Conservation (phyloP, 176 grass and related monocot species). For the Oropetium thomaeum region DNA sequence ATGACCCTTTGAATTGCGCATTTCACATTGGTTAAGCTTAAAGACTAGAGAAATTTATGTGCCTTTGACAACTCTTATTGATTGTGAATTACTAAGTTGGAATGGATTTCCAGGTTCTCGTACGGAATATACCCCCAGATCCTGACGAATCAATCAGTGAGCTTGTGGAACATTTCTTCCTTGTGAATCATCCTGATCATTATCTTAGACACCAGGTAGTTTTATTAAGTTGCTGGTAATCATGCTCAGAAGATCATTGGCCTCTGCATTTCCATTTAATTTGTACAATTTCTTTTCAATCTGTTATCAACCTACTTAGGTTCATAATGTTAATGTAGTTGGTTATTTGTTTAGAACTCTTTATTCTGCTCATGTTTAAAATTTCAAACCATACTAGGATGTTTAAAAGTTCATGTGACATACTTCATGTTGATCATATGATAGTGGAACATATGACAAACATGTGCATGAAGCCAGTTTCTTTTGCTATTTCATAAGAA, state of each 20-base stretch:
- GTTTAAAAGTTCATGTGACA: background rate
- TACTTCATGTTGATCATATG: conserved; percentile 24
- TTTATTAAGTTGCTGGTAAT: background rate
- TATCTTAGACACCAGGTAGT: conserved; percentile 87
- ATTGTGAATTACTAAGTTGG: conserved; percentile 28
- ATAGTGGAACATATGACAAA: background rate
- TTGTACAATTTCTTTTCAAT: background rate
- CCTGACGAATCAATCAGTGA: conserved; percentile 91
- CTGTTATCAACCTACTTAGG: conserved; percentile 4
- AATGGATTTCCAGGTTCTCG: conserved; percentile 68
- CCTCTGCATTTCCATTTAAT: background rate
- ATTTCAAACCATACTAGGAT: background rate
- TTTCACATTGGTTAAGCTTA: conserved; percentile 13
- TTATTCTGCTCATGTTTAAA: no score
- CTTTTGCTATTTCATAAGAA: background rate
- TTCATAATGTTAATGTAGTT: background rate
- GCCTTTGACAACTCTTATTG: background rate
- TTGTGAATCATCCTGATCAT: conserved; percentile 94
- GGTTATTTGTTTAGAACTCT: background rate
- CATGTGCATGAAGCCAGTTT: background rate
- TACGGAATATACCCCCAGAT: conserved; percentile 84
- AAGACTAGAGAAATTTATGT: background rate
- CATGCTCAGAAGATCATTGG: background rate
- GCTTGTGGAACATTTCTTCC: conserved; percentile 97
- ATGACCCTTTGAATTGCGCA: background rate